Conservation (phyloP, 225 moss, liverwort and hornwort species). For the Sphagnum tenellum region DNA sequence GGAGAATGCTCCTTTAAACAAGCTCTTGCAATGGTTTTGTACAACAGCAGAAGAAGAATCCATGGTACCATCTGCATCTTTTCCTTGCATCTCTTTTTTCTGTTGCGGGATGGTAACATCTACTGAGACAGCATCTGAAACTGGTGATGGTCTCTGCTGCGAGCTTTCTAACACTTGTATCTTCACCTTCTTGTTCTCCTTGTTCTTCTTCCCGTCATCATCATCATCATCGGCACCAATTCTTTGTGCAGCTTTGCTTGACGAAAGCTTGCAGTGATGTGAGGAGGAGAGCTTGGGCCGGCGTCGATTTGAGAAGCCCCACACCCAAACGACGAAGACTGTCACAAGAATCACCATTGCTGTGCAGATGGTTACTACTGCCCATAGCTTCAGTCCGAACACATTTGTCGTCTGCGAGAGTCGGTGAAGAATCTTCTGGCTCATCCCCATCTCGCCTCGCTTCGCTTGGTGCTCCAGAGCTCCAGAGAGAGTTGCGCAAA, state of each 20-base stretch:
- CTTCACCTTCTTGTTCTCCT: conserved; percentile 32
- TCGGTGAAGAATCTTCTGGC: too few relatives aligned
- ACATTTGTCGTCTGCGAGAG: conserved; percentile 60
- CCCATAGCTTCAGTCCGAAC: conserved; percentile 80
- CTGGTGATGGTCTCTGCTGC: conserved; percentile 21
- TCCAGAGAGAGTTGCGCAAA: too few relatives aligned
- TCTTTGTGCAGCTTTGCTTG: conserved; percentile 11
- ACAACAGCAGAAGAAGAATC: too few relatives aligned
- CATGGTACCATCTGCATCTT: too few relatives aligned
- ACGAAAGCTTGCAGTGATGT: too few relatives aligned
- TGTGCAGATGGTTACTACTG: conserved; percentile 50
- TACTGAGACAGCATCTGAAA: too few relatives aligned
- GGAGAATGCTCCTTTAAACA: too few relatives aligned
- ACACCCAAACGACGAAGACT: conserved; percentile 59
- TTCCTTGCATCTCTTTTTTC: too few relatives aligned
- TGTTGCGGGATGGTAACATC: too few relatives aligned
- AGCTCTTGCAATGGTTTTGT: too few relatives aligned
- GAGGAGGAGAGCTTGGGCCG: conserved; percentile 40
- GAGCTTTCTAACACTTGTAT: conserved; percentile 60
- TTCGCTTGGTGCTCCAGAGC: too few relatives aligned
- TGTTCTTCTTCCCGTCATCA: conserved; percentile 11
- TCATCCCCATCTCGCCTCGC: too few relatives aligned
- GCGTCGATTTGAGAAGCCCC: conserved; percentile 18
- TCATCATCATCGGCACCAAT: conserved; percentile 24
- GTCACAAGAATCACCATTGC: conserved; percentile 54